Evolutionary conservation across 2,329 filamentous ascomycete genomes (phyloP), one percentile per base, ranked within the genome.

Genomic region (Tetracladium maxilliforme): DNA sequence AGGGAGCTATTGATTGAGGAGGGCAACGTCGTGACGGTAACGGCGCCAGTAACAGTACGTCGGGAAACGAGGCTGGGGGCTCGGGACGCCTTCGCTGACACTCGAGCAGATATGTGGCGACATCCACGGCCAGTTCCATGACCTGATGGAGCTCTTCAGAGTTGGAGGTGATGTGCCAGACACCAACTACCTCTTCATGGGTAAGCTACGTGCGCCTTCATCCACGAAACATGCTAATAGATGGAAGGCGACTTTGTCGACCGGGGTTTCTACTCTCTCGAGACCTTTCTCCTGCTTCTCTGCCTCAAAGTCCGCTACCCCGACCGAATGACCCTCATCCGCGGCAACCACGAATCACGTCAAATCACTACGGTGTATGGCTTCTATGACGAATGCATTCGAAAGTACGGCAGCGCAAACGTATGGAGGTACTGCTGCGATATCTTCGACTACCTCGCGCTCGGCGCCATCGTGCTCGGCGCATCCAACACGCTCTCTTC

Each of bases 391-490:
- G 87, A 95, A 56, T 95, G 87, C 44, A 63, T 94, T 34, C 68
- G 87, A 27, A 95, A 95, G 54, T 95, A 95, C 44, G 87, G 87
- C 32, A 92, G 79, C 45, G 86, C 87, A 19, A 95, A 94, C 41
- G 87, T 95, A 2, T 95, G 87, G 87, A 69, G 82, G 27, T 87
- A 94, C 47, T 98, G 86, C 58, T 94, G 86, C 54, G 90, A 98
- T 42, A 80, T 95, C 4, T 98, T 98, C 47, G 87, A 98, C 54
- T 95, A 94, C 49, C 71, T 98, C 13, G 83, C 86, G 5, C 69
- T 94, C 5, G 84, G 82, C 26, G 86, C 86, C 23, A 73, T 93
- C 35, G 81, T 90, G 6, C 69, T 93, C n/a, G 90, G 90, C 36
- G 84, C 90, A 56, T 61, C 80, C 51, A 56, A 76, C 61, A 50